Evolutionary conservation across 495 filamentous ascomycete species (phyloP), one percentile per base, ranked within the genome.

Genomic region (Aspergillus saccharolyticus): DNA sequence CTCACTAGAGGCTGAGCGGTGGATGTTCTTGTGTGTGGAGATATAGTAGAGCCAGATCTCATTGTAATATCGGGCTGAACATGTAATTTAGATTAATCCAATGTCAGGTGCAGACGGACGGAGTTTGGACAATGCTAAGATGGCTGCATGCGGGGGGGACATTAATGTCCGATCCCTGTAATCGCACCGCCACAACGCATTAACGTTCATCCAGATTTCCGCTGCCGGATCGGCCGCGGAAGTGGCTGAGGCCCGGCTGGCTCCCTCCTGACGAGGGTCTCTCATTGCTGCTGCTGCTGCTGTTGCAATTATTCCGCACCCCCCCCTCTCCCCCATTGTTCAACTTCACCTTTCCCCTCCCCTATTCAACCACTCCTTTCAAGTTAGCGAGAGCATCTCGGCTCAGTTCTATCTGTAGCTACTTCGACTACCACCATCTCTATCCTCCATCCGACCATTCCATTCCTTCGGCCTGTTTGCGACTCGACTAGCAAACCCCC

Each of bases 111-210:
- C n/a, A 28, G 25, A 28, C 9, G 25, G 25, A 10, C 25, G 4
- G 10, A 30, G 25, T 30, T 10, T 10, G 10, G 33, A 10, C 33
- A 15, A 39, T 39, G 10, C 4, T 30, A 39, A 12, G 4, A 39
- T 2, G 33, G 33, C 33, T 12, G 33, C 2, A 39, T 39, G 33
- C 33, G 14, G 33, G 25, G n/a, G n/a, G n/a, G 25, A 28, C 3
- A 28, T 28, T 28, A 28, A 28, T n/a, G 25, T 28, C 25, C 25
- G 25, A 28, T 3, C 25, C 25, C 25, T 21, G 12, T 6, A 48
- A n/a, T n/a, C 33, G 57, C 67, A 73, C 69, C 63, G 70, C 72
- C 71, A 70, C 71, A 59, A 12, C 69, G 73, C 62, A 71, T 67
- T 57, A 74, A 69, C 28, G 55, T 71, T 71, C 22, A 54, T 68